phyloP scores from a whole-genome alignment of 1,284 basidiomycete genomes.

The Earliella scabrosa region DNA sequence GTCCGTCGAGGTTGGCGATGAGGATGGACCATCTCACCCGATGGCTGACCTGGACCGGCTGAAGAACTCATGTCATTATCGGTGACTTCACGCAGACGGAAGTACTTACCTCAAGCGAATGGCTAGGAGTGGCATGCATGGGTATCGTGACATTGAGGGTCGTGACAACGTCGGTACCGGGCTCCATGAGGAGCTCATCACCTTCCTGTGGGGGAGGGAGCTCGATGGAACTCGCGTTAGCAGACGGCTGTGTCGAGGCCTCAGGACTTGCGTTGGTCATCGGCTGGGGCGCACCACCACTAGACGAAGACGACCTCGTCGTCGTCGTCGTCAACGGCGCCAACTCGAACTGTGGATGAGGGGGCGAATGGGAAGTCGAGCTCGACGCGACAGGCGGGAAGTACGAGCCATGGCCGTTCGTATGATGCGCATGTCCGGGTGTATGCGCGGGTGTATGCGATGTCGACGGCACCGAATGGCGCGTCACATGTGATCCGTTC shows the following conservation, averaged over 20 bases:
- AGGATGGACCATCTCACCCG: slow-evolving; percentile 77
- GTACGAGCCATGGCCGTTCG: slow-evolving; percentile 11
- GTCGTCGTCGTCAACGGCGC: slow-evolving; percentile 34
- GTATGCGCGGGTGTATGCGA: slow-evolving; percentile 18
- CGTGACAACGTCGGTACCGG: slow-evolving; percentile 49
- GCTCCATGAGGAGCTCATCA: slow-evolving; percentile 26
- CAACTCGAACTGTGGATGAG: slow-evolving; percentile 28
- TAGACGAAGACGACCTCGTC: slow-evolving; percentile 32
- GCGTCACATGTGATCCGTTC: slow-evolving; percentile 25
- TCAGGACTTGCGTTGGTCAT: slow-evolving; percentile 6
- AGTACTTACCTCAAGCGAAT: slow-evolving; percentile 52
- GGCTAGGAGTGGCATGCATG: slow-evolving; percentile 60
- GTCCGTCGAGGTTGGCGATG: slow-evolving; percentile 85
- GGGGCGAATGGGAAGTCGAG: slow-evolving; percentile 23
- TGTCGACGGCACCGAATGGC: slow-evolving; percentile 15
- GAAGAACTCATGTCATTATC: slow-evolving; percentile 1
- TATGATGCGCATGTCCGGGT: slow-evolving; percentile 16
- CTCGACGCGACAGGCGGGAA: slow-evolving; percentile 21
- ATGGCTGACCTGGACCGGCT: slow-evolving; percentile 76
- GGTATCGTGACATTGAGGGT: slow-evolving; percentile 53
- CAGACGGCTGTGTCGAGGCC: slow-evolving; percentile 8
- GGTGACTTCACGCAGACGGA: background rate
- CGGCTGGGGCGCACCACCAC: slow-evolving; percentile 17
- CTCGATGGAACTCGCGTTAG: slow-evolving; percentile 8
- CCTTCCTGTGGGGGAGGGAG: slow-evolving; percentile 9